These are phyloP conservation scores for Solanum lycopersicoides DNA, from an alignment of 257 asterid genomes.

Conservation along the genomic window DNA sequence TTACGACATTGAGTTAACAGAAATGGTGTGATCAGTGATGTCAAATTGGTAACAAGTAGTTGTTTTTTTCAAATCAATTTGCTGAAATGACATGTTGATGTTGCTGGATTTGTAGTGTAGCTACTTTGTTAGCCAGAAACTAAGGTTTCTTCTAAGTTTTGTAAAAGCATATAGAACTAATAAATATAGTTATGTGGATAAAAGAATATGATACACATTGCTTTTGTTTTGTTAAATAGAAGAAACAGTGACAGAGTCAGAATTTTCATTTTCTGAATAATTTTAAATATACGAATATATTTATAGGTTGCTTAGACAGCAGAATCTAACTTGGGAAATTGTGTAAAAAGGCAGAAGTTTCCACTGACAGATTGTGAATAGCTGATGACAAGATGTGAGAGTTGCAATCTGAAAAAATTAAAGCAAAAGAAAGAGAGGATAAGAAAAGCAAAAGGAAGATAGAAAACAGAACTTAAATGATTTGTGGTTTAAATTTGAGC, in stretches of 20 bases:
- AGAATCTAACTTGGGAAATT: constrained; percentile 36
- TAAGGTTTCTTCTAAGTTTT: constrained; percentile 1
- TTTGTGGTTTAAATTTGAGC: background rate
- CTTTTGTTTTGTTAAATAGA: background rate
- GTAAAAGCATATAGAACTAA: background rate
- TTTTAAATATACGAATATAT: background rate
- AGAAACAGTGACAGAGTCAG: rapidly evolving
- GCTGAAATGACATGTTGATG: constrained; percentile 19
- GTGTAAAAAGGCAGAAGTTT: constrained; percentile 15
- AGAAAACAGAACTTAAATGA: background rate
- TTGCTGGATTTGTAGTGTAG: background rate
- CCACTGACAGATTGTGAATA: background rate
- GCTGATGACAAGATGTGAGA: background rate
- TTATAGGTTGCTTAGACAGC: background rate
- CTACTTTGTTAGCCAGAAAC: background rate
- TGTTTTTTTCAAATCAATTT: constrained; percentile 10
- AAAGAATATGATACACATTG: background rate
- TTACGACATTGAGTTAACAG: background rate
- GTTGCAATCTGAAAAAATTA: background rate
- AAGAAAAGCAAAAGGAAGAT: background rate
- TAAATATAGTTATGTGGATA: background rate
- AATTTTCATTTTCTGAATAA: background rate
- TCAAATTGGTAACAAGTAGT: constrained; percentile 13
- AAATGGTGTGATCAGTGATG: constrained; percentile 4
- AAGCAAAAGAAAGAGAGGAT: constrained; percentile 3